Base-by-base conservation (phyloP, 1,284 basidiomycete species). In the Ceratobasidium sp. region DNA sequence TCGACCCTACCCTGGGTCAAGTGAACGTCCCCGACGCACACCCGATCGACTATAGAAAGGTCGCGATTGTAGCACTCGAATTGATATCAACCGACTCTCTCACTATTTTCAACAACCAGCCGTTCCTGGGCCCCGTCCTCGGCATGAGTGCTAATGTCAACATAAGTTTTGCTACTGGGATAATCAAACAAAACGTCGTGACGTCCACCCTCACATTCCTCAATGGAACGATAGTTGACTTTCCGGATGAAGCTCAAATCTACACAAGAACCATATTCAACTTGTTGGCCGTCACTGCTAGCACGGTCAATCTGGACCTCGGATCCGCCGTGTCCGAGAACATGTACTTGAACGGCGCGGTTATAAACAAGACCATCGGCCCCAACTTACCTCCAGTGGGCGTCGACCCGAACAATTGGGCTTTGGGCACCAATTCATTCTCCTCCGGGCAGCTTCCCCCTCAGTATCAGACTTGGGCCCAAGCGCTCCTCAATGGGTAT, bases 391-490 rank as follows among this genome's bases (percentile, higher is more conserved):
- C 57, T 7, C 65, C 65, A 45, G 0, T 0, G 3, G 36, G 36
- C 14, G 56, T 31, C 19, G 1, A 0, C 14, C 33, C 48, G 1
- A 31, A 8, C 36, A 14, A 41, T 9, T 67, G 65, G 65, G 53
- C 29, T 29, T 27, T n/a, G 4, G 33, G 31, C 8, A 29, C 11
- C 33, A n/a, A 51, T 15, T 33, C 69, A 15, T 62, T 60, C 31
- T 41, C 51, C 69, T 72, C 60, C 17, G 69, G 48, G 9, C 33
- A 14, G 2, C 27, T 62, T 22, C 3, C 36, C 15, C 57, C 69
- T 72, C 15, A 15, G 24, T 72, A 72, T 62, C 48, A 41, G 17
- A 72, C 69, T 7, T 72, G 69, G 69, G 69, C 69, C 6, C 29
- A 72, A 44, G 15, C 33, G 31, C 69, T 72, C 15, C 69, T 31